Conservation (phyloP, 768 basidiomycete genomes). For the Boletus pseudo-olivaceus region DNA sequence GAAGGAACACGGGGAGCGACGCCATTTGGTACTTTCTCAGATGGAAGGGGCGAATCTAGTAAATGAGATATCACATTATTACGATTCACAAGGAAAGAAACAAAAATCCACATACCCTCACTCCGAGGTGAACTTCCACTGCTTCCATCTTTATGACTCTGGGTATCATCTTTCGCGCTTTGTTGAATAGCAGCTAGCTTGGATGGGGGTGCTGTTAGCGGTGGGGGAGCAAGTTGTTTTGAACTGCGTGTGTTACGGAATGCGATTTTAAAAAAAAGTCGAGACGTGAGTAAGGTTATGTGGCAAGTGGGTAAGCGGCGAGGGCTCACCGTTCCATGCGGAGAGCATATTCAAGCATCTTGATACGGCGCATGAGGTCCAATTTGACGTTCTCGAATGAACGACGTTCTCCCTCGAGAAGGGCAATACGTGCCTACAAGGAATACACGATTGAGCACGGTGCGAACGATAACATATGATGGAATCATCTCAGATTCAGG, state of each 20-base stretch:
- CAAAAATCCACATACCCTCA: conserved; percentile 51
- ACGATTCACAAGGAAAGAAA: neutral
- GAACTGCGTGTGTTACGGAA: conserved; percentile 45
- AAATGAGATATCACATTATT: conserved; percentile 7
- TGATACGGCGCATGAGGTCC: conserved; percentile 93
- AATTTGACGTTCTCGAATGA: conserved; percentile 97
- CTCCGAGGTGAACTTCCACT: conserved; percentile 81
- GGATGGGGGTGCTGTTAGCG: conserved; percentile 55
- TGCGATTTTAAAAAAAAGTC: conserved; percentile 30
- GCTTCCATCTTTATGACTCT: conserved; percentile 76
- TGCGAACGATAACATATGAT: neutral
- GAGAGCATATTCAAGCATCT: conserved; percentile 98
- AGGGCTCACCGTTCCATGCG: conserved; percentile 85
- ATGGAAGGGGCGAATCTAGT: conserved; percentile 68
- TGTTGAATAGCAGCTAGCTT: conserved; percentile 63
- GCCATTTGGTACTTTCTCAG: conserved; percentile 70
- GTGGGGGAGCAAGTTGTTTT: conserved; percentile 66
- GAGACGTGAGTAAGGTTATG: conserved; percentile 4
- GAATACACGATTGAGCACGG: conserved; percentile 13
- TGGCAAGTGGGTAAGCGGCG: neutral
- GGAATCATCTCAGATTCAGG: neutral
- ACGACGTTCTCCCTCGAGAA: conserved; percentile 94
- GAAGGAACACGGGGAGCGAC: conserved; percentile 51
- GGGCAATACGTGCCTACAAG: conserved; percentile 86
- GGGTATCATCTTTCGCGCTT: conserved; percentile 66